phyloP scores from a whole-genome alignment of 2,329 filamentous ascomycete genomes.

The Penicillium sp. region DNA sequence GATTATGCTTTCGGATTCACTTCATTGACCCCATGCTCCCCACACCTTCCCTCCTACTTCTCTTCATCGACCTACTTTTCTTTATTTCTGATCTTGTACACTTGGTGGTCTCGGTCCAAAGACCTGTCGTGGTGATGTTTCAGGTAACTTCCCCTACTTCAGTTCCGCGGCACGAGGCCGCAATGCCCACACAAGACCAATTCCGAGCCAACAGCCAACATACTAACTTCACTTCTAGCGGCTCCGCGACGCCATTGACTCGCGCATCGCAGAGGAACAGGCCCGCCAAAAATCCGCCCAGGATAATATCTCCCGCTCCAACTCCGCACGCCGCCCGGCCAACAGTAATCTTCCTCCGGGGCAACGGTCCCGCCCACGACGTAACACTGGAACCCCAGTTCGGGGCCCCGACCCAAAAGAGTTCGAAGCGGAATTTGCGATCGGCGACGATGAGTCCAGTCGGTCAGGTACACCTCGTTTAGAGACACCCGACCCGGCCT shows the following conservation, averaged over 20 bases:
- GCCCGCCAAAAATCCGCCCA: constrained; percentile 66
- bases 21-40: constrained; percentile 9
- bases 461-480: constrained; percentile 60
- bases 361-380: constrained; percentile 34
- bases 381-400: constrained; percentile 47
- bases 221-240: constrained; percentile 52
- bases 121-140: constrained; percentile 27
- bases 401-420: constrained; percentile 77
- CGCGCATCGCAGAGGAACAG: constrained; percentile 87
- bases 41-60: constrained; percentile 13
- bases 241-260: constrained; percentile 81
- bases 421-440: constrained; percentile 81
- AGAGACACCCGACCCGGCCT: constrained; percentile 39
- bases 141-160: constrained; percentile 19
- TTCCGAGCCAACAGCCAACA: not conserved
- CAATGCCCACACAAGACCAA: not conserved
- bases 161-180: not conserved
- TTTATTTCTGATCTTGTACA: constrained; percentile 10
- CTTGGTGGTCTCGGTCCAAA: constrained; percentile 16
- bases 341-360: constrained; percentile 29
- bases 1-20: not conserved
- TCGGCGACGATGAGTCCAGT: constrained; percentile 77
- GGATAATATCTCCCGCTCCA: constrained; percentile 46
- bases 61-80: constrained; percentile 8
- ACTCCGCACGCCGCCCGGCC: constrained; percentile 41